Conservation (phyloP, 106 monocot species). For the Phalaenopsis aphrodite region DNA sequence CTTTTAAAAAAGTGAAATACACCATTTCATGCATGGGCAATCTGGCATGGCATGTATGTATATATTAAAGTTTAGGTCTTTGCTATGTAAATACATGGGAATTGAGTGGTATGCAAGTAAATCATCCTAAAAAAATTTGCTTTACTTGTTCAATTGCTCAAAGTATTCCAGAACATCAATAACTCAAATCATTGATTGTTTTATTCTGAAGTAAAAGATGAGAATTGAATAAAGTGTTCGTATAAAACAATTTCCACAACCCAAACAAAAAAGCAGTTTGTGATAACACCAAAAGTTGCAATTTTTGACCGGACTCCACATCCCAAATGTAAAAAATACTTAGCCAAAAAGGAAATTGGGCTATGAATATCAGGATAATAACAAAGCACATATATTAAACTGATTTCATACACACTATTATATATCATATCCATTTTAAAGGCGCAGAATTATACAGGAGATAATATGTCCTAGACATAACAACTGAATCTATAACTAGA, state of each 20-base stretch:
- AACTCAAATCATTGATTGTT: not conserved
- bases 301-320: not conserved
- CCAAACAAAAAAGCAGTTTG: not conserved
- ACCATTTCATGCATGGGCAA: not conserved
- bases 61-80: no score
- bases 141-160: not conserved
- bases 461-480: not conserved
- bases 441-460: not conserved
- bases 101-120: no score
- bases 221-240: not conserved
- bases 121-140: no score
- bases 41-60: not conserved
- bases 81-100: no score
- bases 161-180: not conserved
- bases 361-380: not conserved
- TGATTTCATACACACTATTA: not conserved
- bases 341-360: not conserved
- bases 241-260: not conserved
- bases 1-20: no score
- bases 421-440: not conserved
- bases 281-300: not conserved
- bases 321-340: not conserved
- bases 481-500: not conserved
- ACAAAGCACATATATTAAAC: not conserved
- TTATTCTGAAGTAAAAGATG: not conserved